Conservation (phyloP, 441 rosid genomes). For the Erodium texanum region DNA sequence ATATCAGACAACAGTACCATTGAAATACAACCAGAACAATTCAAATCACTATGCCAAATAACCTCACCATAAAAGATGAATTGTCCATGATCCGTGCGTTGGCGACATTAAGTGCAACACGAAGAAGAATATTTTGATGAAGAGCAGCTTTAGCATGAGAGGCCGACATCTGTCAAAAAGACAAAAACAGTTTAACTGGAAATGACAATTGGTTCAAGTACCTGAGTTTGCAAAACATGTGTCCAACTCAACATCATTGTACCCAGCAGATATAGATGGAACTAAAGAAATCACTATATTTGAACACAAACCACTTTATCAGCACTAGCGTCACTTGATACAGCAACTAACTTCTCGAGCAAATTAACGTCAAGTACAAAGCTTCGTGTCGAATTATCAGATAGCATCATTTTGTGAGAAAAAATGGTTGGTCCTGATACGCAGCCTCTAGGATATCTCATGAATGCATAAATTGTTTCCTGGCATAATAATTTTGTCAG, state of each 20-base stretch:
- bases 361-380: constrained; percentile 37
- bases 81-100: constrained; percentile 47
- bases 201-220: too few species aligned
- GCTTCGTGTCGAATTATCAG: constrained; percentile 32
- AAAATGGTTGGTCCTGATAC: constrained; percentile 26
- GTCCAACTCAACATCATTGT: background rate
- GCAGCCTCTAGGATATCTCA: constrained; percentile 70
- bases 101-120: constrained; percentile 52
- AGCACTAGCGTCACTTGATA: constrained; percentile 32
- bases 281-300: background rate
- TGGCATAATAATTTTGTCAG: constrained; percentile 34
- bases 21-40: constrained; percentile 4
- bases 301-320: constrained; percentile 36
- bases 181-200: background rate
- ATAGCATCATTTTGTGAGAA: constrained; percentile 22
- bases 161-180: constrained; percentile 33
- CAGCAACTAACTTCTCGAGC: constrained; percentile 59
- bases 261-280: background rate
- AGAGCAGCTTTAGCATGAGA: constrained; percentile 52
- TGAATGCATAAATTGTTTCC: constrained; percentile 64
- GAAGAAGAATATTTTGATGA: constrained; percentile 51
- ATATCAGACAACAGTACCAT: constrained; percentile 19
- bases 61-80: constrained; percentile 57
- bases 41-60: constrained; percentile 3
- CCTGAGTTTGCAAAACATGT: too few species aligned